Evolutionary conservation across 2,329 filamentous ascomycete species (phyloP).

Genomic region (Ophiostoma tasmaniense): DNA sequence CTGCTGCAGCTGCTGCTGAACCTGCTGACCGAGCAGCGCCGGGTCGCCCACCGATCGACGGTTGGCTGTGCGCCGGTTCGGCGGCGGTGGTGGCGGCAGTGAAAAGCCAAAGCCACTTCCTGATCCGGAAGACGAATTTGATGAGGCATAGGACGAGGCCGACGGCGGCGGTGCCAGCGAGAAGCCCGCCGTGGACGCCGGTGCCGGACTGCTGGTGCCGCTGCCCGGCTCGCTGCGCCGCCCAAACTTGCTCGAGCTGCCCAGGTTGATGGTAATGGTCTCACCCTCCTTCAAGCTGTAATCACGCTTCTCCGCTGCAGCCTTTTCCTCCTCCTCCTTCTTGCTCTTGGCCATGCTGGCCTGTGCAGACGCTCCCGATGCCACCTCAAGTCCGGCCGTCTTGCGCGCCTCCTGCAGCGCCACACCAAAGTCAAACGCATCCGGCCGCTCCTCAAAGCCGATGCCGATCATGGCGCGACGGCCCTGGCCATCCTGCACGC

Average conservation of each 20-base stretch:
- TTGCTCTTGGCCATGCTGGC: conserved; percentile 34
- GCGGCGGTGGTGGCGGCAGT: conserved; percentile 60
- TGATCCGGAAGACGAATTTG: conserved; percentile 24
- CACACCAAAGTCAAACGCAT: conserved; percentile 80
- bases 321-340: not conserved
- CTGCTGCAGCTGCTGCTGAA: conserved; percentile 3
- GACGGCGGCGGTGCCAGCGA: conserved; percentile 64
- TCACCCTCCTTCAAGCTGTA: conserved; percentile 84
- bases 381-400: conserved; percentile 48
- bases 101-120: conserved; percentile 14
- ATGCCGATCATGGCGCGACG: conserved; percentile 74
- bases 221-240: conserved; percentile 33
- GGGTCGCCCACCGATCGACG: conserved; percentile 20
- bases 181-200: conserved; percentile 37
- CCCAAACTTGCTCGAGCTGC: conserved; percentile 43
- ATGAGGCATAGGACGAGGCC: conserved; percentile 44
- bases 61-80: conserved; percentile 30
- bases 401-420: conserved; percentile 70
- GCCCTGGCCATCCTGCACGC: conserved; percentile 66
- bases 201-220: conserved; percentile 17
- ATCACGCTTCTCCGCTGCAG: conserved; percentile 52
- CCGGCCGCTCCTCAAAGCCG: conserved; percentile 77
- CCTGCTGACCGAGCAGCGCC: conserved; percentile 9
- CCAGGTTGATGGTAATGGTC: conserved; percentile 75
- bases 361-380: conserved; percentile 15